Conservation (phyloP, 371 early-diverging fungal species). For the Smittium mucronatum region DNA sequence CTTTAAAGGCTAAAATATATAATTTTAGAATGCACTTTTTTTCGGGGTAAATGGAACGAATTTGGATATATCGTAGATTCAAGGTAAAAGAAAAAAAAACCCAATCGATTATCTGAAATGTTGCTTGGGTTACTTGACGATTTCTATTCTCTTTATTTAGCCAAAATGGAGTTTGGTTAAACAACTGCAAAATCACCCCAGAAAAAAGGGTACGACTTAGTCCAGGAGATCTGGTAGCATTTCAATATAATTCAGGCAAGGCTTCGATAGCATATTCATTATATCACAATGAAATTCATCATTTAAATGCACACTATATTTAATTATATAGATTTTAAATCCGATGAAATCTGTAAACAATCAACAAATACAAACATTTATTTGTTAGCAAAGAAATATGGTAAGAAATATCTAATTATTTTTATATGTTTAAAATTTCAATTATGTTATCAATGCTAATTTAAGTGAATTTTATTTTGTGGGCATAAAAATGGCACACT, state of each 20-base stretch:
- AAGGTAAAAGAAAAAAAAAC: too few relatives aligned
- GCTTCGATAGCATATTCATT: too few relatives aligned
- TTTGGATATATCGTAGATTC: not conserved
- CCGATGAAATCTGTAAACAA: not conserved
- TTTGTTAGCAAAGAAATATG: not conserved
- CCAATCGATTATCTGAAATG: not conserved
- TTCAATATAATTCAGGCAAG: not conserved
- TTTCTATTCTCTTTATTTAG: not conserved
- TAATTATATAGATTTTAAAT: not conserved
- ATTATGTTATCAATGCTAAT: too few relatives aligned
- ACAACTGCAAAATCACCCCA: not conserved
- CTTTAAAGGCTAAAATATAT: not conserved
- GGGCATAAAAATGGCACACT: too few relatives aligned
- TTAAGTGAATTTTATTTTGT: too few relatives aligned
- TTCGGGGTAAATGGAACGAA: not conserved
- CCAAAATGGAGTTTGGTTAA: constrained; percentile 2
- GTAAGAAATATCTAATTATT: too few relatives aligned
- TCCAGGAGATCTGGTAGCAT: not conserved
- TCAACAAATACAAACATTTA: not conserved
- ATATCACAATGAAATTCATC: too few relatives aligned
- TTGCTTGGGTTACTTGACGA: not conserved
- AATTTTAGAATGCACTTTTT: not conserved
- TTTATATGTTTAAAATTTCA: too few relatives aligned
- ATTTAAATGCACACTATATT: too few relatives aligned
- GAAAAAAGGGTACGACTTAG: not conserved